Conservation (phyloP, 345 rosid genomes). For the Rhizophora apiculata region DNA sequence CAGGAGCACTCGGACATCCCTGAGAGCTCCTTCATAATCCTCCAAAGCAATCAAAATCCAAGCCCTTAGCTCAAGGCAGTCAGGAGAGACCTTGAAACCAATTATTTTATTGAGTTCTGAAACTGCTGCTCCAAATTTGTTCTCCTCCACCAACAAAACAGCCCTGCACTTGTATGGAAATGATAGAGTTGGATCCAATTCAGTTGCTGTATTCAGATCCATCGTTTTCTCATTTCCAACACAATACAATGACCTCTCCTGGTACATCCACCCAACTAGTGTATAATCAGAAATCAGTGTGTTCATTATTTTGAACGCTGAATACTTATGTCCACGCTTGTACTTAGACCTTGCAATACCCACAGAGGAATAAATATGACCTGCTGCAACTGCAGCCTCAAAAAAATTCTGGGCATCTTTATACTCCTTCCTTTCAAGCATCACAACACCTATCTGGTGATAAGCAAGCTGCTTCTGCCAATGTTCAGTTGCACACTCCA, state of each 20-base stretch:
- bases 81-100: constrained; percentile 4
- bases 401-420: background rate
- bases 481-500: background rate
- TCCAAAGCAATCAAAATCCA: background rate
- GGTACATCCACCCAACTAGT: background rate
- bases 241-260: constrained; percentile 4
- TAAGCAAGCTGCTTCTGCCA: constrained; percentile 5
- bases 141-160: constrained; percentile 1
- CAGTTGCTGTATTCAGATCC: background rate
- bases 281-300: background rate
- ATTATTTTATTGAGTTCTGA: constrained; percentile 5
- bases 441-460: background rate
- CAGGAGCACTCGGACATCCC: constrained; percentile 1
- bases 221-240: background rate
- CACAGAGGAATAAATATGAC: background rate
- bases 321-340: background rate
- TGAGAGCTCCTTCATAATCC: background rate
- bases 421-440: constrained; percentile 2
- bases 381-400: constrained; percentile 1
- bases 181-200: background rate
- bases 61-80: background rate
- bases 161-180: constrained; percentile 3
- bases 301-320: constrained; percentile 1
- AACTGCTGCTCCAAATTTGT: background rate
- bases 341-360: constrained; percentile 1